Conservation (phyloP, 257 asterid species). For the Gentiana macrophylla region DNA sequence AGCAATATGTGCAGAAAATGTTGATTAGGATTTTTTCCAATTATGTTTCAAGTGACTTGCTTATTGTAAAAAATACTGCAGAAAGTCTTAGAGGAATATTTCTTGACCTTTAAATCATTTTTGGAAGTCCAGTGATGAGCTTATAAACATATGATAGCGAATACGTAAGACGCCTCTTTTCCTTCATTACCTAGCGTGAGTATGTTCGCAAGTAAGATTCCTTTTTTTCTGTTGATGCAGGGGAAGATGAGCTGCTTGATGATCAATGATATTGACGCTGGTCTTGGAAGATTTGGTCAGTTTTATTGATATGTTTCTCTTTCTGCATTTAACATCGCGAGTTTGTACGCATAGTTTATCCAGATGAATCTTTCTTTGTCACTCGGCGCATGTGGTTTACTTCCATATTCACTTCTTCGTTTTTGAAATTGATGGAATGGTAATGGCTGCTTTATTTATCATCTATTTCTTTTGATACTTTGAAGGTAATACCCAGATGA, state of each 20-base stretch:
- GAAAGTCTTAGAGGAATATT: no score
- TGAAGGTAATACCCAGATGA: conserved; percentile 79
- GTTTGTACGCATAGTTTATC: no score
- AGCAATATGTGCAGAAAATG: no score
- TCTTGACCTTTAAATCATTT: not conserved
- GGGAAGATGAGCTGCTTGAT: conserved; percentile 95
- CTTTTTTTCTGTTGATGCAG: conserved; percentile 33
- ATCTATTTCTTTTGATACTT: conserved; percentile 11
- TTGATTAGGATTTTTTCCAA: no score
- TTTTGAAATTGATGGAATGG: conserved; percentile 5
- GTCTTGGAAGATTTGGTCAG: conserved; percentile 96
- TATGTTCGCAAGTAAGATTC: not conserved
- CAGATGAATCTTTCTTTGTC: no score
- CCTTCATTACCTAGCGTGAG: no score
- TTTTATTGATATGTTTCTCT: conserved; percentile 3
- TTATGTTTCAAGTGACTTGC: no score
- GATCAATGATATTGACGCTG: conserved; percentile 96
- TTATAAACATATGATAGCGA: no score
- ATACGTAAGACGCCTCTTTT: no score
- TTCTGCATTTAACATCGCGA: no score
- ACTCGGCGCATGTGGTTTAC: no score
- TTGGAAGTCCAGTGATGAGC: not conserved
- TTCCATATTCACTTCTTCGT: not conserved
- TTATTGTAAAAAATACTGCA: no score
- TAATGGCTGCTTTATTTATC: conserved; percentile 10